Evolutionary conservation across 352 stramenopile species (phyloP), one percentile per base, ranked within the genome.

Genomic region (Phytophthora europaea): DNA sequence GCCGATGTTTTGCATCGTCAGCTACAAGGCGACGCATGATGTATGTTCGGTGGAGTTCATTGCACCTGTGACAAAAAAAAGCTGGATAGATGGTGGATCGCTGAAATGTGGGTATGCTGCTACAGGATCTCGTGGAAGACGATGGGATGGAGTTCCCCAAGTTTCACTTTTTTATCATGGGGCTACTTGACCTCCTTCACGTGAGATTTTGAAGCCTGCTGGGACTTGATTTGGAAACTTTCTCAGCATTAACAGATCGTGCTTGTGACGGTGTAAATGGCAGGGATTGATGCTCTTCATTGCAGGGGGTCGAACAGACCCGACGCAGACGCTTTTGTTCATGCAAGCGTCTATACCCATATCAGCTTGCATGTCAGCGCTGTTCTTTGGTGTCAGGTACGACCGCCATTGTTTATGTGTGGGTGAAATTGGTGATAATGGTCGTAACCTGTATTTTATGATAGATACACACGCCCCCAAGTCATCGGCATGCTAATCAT

Each of bases 161-260:
- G 70, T 80, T 93, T 38, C 87, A 95, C 67, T 97, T 97, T 67
- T 92, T 95, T 20, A 68, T 91, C 64, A 97, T 97, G 90, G 89
- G 85, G 3, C 78, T 96, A 56, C 79, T 97, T 48, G 90, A 97
- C 31, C 74, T 96, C 16, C 54, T 90, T 56, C 89, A 97, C 33
- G 90, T 95, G 80, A 65, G 78, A 61, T 66, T 26, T n/a, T 20
- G 9, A 23, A 33, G 43, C 7, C 34, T 59, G 31, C 26, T 51
- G 31, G 12, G 36, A 26, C 28, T 50, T 13, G n/a, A 43, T 23
- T 50, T 48, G 38, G 13, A 34, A 18, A 20, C 12, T 57, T 52
- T 53, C 15, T 31, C 10, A 52, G 16, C 4, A 45, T 22, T 70
- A 36, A 65, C 48, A 50, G 0, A 48, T 31, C 33, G 15, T 59